Evolutionary conservation across 2,329 filamentous ascomycete species (phyloP), one percentile per base, ranked within the genome.

Genomic region (Ceratocystiopsis brevicomis): DNA sequence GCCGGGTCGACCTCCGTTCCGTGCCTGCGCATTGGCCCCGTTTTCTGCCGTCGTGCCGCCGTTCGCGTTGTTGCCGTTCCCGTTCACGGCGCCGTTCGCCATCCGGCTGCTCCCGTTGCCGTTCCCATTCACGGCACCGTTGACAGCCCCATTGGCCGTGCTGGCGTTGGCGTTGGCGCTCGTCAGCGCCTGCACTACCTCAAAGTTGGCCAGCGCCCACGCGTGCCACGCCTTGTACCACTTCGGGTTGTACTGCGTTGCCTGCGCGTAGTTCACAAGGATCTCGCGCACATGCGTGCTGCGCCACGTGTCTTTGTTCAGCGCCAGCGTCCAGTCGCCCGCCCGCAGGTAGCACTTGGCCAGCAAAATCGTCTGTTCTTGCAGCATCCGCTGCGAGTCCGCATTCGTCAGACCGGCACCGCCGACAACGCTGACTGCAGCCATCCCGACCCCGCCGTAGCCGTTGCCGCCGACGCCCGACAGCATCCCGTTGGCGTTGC

Each of bases 221-320:
- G 90, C 83, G 61, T 99, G 90, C 90, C 90, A 99, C 9, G 92
- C 90, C 62, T 98, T 99, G 66, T 98, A 98, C 76, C 88, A 98
- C 48, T 80, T 78, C 33, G 85, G 80, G 57, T 98, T 93, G 62
- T 92, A 95, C 46, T 84, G 79, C 2, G 90, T 98, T 1, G 92
- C 92, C 46, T 87, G 80, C 16, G 78, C 78, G 59, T 96, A 98
- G 2, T 90, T 86, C n/a, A 76, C 72, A 19, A 98, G 67, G 45
- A 98, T 86, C 43, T 96, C 88, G 42, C 82, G 75, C 4, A 94
- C 83, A 50, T 83, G 78, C 10, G 84, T 80, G 49, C 83, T 76
- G 50, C 84, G 78, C 92, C 90, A 98, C 50, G 90, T 80, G 42
- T 86, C 81, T 55, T 81, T 80, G 57, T 92, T 81, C 44, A 94